These are phyloP conservation scores for Thymus quinquecostatus DNA, from an alignment of 257 asterid species.

Conservation along the genomic window DNA sequence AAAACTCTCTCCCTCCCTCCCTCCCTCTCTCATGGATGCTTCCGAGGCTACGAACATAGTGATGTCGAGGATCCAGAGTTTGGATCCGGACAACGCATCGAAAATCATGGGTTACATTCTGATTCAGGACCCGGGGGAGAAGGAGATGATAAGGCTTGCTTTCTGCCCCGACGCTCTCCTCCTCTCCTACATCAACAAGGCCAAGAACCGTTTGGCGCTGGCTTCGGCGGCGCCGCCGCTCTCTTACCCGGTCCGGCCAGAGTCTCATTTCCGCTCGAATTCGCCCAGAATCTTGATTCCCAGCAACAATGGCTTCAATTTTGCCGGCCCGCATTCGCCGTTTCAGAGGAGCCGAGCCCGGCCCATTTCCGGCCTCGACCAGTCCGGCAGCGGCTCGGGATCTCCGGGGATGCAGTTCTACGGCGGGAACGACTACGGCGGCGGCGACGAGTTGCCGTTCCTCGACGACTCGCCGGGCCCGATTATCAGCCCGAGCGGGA, in stretches of 20 bases:
- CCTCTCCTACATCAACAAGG: conserved; percentile 60
- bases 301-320: conserved; percentile 53
- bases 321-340: conserved; percentile 58
- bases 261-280: conserved; percentile 47
- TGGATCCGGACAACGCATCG: conserved; percentile 86
- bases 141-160: conserved; percentile 84
- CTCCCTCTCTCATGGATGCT: conserved; percentile 54
- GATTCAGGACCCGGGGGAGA: conserved; percentile 79
- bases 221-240: conserved; percentile 42
- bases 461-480: conserved; percentile 51
- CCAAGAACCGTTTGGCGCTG: conserved; percentile 47
- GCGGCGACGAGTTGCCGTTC: conserved; percentile 45
- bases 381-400: conserved; percentile 43
- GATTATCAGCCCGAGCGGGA: conserved; percentile 72
- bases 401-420: conserved; percentile 56
- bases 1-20: not conserved
- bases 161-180: conserved; percentile 66
- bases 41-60: conserved; percentile 74
- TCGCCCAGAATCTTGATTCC: conserved; percentile 64
- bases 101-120: conserved; percentile 84
- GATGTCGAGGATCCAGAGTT: conserved; percentile 71
- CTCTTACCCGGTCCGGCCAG: conserved; percentile 14
- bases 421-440: conserved; percentile 39
- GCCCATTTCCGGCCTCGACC: conserved; percentile 46
- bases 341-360: conserved; percentile 50